Base-by-base conservation (phyloP, 805 yeast species). In the Torulaspora gathmanii region DNA sequence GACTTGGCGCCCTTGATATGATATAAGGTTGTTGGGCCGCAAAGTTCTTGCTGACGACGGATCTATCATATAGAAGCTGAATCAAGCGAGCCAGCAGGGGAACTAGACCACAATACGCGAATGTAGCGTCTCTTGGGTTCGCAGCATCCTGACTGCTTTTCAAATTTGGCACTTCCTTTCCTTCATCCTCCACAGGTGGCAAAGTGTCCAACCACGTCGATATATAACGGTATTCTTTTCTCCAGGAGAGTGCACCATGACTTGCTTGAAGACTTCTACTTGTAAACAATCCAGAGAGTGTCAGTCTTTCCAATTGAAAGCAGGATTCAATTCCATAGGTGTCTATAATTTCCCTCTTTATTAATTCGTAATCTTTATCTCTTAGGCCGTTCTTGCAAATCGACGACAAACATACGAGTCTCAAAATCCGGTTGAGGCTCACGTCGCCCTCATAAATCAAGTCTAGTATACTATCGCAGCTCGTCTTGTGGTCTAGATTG, bases 21-120 rank as follows among this genome's bases (percentile, higher is more conserved):
- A 62, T 59, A 33, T 59, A 63, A 6, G 68, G 65, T 40, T 63
- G 68, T 37, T 62, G 65, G 13, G 65, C 50, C 2, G 58, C 49
- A 43, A 55, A 60, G 19, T 54, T 43, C 35, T 59, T 73, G 46
- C 72, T 69, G 40, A 78, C 55, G 45, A 77, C 74, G 22, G 76
- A 73, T 34, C 90, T 67, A 40, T 73, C 75, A 52, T 82, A 79
- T n/a, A 84, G 71, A 16, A 80, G 66, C 64, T 90, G 89, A 2
- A 86, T 74, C 10, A 89, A 56, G 48, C 97, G 71, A 3, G 81
- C 73, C 2, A 79, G 68, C 4, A 91, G 62, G 2, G 99, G 98
- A 0, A 88, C 84, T 25, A 79, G 84, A 0, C 95, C 93, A 4
- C 96, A 84, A 48, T 85, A 79, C 1, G 88, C 80, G 59, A 81